phyloP scores from a whole-genome alignment of 192 early-diverging fungal genomes.

The Rhizophagus prolifer region DNA sequence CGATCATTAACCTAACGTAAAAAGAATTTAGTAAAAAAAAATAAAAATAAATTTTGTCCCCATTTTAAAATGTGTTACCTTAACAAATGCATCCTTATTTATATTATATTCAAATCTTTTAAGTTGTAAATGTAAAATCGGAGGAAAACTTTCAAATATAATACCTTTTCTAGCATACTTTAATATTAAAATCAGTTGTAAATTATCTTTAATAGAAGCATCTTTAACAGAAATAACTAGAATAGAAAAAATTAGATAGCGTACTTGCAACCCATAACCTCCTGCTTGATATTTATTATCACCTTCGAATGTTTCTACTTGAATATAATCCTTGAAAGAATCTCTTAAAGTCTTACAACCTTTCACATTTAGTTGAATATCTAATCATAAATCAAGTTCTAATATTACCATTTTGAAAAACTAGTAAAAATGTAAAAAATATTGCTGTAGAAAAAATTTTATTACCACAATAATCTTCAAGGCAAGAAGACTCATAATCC shows the following conservation, averaged over 20 bases:
- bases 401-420: not conserved
- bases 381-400: conserved; percentile 56
- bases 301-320: conserved; percentile 90
- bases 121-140: conserved; percentile 93
- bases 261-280: conserved; percentile 81
- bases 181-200: not conserved
- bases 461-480: conserved; percentile 91
- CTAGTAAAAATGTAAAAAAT: not conserved
- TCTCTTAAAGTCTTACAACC: conserved; percentile 77
- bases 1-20: conserved; percentile 82
- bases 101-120: conserved; percentile 99
- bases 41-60: too few relatives aligned
- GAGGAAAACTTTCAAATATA: conserved; percentile 89
- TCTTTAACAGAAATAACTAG: not conserved
- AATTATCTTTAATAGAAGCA: not conserved
- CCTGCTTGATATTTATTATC: conserved; percentile 97
- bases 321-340: conserved; percentile 89
- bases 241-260: too few relatives aligned
- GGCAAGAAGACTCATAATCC: conserved; percentile 89
- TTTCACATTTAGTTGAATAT: too few relatives aligned
- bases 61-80: conserved; percentile 45
- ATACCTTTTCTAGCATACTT: conserved; percentile 93
- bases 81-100: conserved; percentile 84
- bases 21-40: too few relatives aligned
- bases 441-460: not conserved